These are phyloP conservation scores for Basidiobolus meristosporus DNA, from an alignment of 371 early-diverging fungal species.

Conservation along the genomic window DNA sequence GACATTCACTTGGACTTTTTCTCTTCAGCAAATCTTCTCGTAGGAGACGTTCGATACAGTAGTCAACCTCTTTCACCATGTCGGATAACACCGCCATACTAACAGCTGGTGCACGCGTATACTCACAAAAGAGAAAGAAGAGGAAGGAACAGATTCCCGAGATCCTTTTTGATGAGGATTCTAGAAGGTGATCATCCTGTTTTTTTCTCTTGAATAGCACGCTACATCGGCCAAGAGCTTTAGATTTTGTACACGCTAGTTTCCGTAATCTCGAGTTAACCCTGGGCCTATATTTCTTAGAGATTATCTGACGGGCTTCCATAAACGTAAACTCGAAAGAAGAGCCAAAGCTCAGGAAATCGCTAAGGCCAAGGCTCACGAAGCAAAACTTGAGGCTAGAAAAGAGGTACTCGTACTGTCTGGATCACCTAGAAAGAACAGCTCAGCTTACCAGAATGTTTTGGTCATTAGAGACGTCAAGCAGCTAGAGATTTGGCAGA, in stretches of 20 bases:
- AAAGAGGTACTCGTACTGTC: constrained; percentile 10
- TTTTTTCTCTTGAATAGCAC: no score
- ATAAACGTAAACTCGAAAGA: constrained; percentile 45
- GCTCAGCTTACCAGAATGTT: no score
- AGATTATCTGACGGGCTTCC: constrained; percentile 59
- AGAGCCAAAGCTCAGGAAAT: constrained; percentile 23
- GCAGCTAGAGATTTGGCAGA: no score
- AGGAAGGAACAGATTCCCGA: constrained; percentile 2
- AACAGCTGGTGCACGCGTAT: constrained; percentile 1
- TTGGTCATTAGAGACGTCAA: no score
- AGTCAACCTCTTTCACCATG: neutral
- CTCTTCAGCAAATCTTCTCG: no score
- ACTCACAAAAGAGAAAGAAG: constrained; percentile 4
- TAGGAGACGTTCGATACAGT: no score
- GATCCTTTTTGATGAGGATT: constrained; percentile 5
- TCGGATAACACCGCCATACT: constrained; percentile 5
- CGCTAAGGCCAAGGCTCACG: constrained; percentile 14
- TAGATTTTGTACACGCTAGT: no score
- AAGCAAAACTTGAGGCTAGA: constrained; percentile 18
- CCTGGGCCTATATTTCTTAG: no score
- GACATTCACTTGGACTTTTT: no score
- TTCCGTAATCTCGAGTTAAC: no score
- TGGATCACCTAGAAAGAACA: no score
- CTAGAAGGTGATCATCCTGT: constrained; percentile 2
- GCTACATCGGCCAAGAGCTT: no score